Evolutionary conservation across 1,284 basidiomycete species (phyloP).

Genomic region (Coniferiporia sulphurascens): DNA sequence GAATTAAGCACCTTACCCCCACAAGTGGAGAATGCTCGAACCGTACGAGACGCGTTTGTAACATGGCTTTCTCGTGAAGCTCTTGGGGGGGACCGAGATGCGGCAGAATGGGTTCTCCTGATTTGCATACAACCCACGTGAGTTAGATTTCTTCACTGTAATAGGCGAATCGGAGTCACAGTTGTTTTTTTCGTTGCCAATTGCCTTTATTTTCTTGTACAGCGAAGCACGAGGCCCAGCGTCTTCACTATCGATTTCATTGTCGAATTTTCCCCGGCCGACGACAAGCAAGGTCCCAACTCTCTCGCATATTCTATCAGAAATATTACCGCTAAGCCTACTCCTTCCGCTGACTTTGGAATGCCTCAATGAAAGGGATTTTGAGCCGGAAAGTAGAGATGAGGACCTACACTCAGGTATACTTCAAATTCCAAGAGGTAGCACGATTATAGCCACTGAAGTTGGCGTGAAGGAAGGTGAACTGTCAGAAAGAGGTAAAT

Average conservation of each 20-base stretch:
- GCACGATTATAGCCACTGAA: conserved; percentile 65
- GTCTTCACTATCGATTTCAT: conserved; percentile 61
- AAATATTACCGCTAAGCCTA: conserved; percentile 48
- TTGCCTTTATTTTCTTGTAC: conserved; percentile 8
- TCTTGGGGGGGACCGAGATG: conserved; percentile 61
- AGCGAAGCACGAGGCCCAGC: conserved; percentile 70
- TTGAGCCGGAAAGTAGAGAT: conserved; percentile 63
- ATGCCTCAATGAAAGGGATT: conserved; percentile 56
- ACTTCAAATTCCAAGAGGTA: conserved; percentile 67
- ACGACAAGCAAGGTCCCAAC: conserved; percentile 35
- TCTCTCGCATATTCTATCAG: conserved; percentile 46
- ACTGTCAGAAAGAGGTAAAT: conserved; percentile 54
- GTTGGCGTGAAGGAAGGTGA: conserved; percentile 61
- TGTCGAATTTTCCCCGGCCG: conserved; percentile 53
- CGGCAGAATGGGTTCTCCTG: conserved; percentile 77
- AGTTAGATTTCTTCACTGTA: conserved; percentile 14
- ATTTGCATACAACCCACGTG: conserved; percentile 64
- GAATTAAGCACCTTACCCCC: conserved; percentile 27
- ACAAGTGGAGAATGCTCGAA: conserved; percentile 12
- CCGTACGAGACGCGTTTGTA: conserved; percentile 50
- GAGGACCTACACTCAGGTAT: conserved; percentile 73
- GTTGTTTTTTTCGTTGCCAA: background rate
- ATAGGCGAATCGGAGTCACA: too few relatives aligned
- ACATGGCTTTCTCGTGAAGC: conserved; percentile 66
- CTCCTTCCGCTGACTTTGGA: conserved; percentile 52